A percentile compares a stretch with the other conserved stretches of the same genome.
Evolutionary conservation across 805 yeast species (phyloP).

Genomic region (Candida patagonica): DNA sequence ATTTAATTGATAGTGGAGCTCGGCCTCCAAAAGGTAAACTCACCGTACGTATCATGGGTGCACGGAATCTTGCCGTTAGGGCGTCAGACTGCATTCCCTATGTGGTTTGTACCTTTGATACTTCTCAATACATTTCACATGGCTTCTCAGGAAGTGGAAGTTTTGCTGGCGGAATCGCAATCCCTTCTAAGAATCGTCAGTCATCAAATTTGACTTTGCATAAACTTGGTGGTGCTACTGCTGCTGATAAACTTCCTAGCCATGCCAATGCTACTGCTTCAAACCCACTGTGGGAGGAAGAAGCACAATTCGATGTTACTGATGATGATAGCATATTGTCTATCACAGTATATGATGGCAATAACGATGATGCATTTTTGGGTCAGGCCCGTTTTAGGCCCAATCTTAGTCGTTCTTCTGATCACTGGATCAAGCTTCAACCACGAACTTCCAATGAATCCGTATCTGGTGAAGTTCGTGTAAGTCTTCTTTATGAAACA

Average conservation of each 20-base stretch:
- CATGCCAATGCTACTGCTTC: conserved; percentile 5
- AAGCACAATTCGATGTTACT: conserved; percentile 85
- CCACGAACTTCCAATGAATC: conserved; percentile 69
- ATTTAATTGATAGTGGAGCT: background rate
- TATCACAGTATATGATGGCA: conserved; percentile 84
- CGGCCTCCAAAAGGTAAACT: conserved; percentile 48
- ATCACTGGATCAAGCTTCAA: conserved; percentile 66
- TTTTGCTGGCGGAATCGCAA: conserved; percentile 26
- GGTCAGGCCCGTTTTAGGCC: conserved; percentile 79
- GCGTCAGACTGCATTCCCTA: conserved; percentile 57
- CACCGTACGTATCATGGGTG: conserved; percentile 72
- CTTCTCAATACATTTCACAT: conserved; percentile 68
- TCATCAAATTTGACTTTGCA: conserved; percentile 15
- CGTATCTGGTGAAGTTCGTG: conserved; percentile 68
- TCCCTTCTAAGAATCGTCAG: conserved; percentile 26
- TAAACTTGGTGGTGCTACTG: conserved; percentile 8
- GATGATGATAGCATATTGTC: conserved; percentile 68
- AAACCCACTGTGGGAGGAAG: conserved; percentile 86
- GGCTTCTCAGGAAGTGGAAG: conserved; percentile 42
- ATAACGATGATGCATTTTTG: conserved; percentile 69
- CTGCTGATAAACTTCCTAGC: background rate
- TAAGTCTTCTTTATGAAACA: conserved; percentile 62
- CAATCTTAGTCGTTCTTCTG: conserved; percentile 32
- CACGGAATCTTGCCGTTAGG: conserved; percentile 53
- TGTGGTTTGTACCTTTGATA: conserved; percentile 24